Evolutionary conservation across 139 green algal species (phyloP).

Genomic region (Asterochloris erici): DNA sequence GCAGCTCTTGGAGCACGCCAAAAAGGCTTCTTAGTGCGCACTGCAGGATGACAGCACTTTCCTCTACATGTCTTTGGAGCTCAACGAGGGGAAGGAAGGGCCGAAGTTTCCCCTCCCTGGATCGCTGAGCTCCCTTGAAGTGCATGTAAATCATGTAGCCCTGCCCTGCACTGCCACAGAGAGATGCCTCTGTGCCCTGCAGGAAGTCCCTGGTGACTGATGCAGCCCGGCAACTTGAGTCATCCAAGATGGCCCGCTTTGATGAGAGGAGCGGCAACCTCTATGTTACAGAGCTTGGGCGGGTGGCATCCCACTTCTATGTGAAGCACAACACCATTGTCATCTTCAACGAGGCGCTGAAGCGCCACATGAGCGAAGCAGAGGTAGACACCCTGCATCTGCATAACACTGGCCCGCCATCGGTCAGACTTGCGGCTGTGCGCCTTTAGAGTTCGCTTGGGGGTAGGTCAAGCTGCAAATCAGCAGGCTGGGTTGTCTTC

Average conservation of each 20-base stretch:
- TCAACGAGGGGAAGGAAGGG: too few species aligned
- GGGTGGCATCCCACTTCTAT: slow-evolving; percentile 94
- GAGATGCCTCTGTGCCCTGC: background rate
- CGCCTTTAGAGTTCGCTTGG: too few species aligned
- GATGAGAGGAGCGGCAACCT: slow-evolving; percentile 86
- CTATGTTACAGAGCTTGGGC: slow-evolving; percentile 91
- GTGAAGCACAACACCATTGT: slow-evolving; percentile 75
- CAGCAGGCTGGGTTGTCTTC: too few species aligned
- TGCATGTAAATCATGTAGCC: background rate
- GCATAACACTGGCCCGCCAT: too few species aligned
- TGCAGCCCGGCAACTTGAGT: slow-evolving; percentile 65
- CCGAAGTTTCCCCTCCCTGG: too few species aligned
- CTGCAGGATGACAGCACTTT: too few species aligned
- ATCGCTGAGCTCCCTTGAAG: background rate
- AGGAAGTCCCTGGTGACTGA: slow-evolving; percentile 59
- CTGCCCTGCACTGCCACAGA: too few species aligned
- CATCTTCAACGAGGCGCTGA: slow-evolving; percentile 78
- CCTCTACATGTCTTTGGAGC: too few species aligned
- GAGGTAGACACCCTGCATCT: slow-evolving; percentile 31
- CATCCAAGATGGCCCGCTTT: slow-evolving; percentile 85
- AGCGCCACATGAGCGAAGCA: slow-evolving; percentile 73
- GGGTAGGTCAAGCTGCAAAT: too few species aligned
- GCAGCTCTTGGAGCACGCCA: too few species aligned
- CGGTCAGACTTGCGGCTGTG: too few species aligned
- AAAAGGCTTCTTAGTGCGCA: too few species aligned